Conservation (phyloP, 768 basidiomycete genomes). For the Tephrocybe sp. region DNA sequence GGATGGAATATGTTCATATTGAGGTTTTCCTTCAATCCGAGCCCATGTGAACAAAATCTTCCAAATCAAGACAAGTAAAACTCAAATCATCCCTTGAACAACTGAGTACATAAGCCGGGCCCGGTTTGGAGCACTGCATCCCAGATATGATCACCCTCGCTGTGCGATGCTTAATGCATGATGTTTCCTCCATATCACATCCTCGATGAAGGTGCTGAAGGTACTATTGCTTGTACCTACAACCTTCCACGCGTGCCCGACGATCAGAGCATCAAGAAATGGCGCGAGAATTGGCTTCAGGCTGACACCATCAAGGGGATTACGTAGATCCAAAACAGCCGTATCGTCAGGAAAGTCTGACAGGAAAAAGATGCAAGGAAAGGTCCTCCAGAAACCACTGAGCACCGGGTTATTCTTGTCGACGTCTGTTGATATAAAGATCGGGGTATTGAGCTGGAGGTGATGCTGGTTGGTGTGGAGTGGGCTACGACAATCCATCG, state of each 20-base stretch:
- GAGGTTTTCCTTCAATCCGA: too few species aligned
- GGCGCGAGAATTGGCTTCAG: slow-evolving; percentile 52
- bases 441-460: slow-evolving; percentile 46
- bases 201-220: slow-evolving; percentile 66
- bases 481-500: slow-evolving; percentile 37
- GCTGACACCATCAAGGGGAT: slow-evolving; percentile 45
- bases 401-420: slow-evolving; percentile 39
- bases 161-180: slow-evolving; percentile 51
- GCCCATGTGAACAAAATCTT: too few species aligned
- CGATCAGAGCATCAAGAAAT: slow-evolving; percentile 70
- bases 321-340: slow-evolving; percentile 35
- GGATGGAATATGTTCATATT: too few species aligned
- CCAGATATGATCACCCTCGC: slow-evolving; percentile 36
- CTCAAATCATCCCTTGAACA: neutral
- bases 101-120: neutral
- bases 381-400: slow-evolving; percentile 43
- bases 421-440: slow-evolving; percentile 69
- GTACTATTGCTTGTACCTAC: slow-evolving; percentile 75
- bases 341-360: slow-evolving; percentile 42
- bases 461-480: slow-evolving; percentile 32
- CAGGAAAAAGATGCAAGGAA: slow-evolving; percentile 65
- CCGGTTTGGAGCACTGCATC: neutral
- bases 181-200: slow-evolving; percentile 63
- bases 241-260: slow-evolving; percentile 52
- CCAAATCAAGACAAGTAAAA: neutral